A percentile compares a stretch with the other conserved stretches of the same genome.
phyloP scores from a whole-genome alignment of 179 eudicot genomes.

The Vitellaria paradoxa region DNA sequence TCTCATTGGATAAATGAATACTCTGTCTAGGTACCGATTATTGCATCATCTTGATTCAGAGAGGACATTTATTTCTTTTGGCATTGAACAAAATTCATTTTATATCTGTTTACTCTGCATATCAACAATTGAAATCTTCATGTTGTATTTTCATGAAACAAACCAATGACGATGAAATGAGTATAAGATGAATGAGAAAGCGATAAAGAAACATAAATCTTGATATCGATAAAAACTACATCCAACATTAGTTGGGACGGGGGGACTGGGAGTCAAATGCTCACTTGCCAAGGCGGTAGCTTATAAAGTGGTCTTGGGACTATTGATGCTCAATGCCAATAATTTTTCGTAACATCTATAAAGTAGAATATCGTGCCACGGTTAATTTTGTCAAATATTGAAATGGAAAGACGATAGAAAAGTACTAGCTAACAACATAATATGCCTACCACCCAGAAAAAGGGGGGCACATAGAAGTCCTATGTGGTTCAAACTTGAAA shows the following conservation, averaged over 20 bases:
- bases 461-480: no score
- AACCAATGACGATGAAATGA: background rate
- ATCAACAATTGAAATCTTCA: background rate
- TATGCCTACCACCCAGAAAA: no score
- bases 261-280: background rate
- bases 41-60: background rate
- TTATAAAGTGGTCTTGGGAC: background rate
- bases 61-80: background rate
- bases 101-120: background rate
- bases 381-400: no score
- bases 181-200: background rate
- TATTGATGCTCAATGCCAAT: no score
- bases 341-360: no score
- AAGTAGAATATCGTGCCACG: no score
- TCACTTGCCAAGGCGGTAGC: background rate
- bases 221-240: background rate
- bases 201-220: background rate
- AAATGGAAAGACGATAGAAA: no score
- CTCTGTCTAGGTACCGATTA: background rate
- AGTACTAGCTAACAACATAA: no score
- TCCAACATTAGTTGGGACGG: background rate
- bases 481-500: no score
- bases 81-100: background rate
- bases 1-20: background rate
- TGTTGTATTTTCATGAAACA: background rate